phyloP scores from a whole-genome alignment of 208 protist species.

The Leishmania guyanensis region DNA sequence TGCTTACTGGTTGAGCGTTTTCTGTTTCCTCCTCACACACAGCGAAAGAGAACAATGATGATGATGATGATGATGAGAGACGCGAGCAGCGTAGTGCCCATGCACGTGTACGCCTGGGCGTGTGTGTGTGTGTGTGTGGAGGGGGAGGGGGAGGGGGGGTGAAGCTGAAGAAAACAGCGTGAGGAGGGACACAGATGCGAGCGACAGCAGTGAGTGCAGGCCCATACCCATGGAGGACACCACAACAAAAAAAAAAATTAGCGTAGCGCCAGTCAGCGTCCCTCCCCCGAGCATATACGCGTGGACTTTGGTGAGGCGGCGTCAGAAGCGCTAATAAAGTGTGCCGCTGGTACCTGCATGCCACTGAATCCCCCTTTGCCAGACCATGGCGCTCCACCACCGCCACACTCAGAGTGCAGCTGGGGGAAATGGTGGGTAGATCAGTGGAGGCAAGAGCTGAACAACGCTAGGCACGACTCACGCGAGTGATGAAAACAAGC shows the following conservation, averaged over 20 bases:
- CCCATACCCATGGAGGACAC: not conserved
- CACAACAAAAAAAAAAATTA: not conserved
- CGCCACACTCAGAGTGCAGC: not conserved
- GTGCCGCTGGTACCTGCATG: not conserved
- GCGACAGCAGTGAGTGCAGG: not conserved
- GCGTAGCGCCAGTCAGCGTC: not conserved
- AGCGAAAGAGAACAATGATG: not conserved
- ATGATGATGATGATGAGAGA: not conserved
- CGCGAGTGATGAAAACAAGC: not conserved
- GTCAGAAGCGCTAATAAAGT: not conserved
- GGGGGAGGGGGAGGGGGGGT: not conserved
- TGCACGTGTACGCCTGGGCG: not conserved
- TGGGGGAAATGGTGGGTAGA: not conserved
- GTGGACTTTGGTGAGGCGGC: not conserved
- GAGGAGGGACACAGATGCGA: not conserved
- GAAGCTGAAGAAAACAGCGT: not conserved
- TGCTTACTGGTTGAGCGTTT: not conserved
- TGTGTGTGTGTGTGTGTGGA: slow-evolving; percentile 11
- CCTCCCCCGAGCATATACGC: not conserved
- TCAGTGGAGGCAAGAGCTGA: not conserved
- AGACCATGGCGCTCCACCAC: not conserved
- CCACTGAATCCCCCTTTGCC: not conserved
- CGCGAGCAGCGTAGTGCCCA: not conserved
- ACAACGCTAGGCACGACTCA: not conserved
- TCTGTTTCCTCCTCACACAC: not conserved